These are phyloP conservation scores for Trypanosoma congolense DNA, from an alignment of 208 protist genomes.

Conservation along the genomic window DNA sequence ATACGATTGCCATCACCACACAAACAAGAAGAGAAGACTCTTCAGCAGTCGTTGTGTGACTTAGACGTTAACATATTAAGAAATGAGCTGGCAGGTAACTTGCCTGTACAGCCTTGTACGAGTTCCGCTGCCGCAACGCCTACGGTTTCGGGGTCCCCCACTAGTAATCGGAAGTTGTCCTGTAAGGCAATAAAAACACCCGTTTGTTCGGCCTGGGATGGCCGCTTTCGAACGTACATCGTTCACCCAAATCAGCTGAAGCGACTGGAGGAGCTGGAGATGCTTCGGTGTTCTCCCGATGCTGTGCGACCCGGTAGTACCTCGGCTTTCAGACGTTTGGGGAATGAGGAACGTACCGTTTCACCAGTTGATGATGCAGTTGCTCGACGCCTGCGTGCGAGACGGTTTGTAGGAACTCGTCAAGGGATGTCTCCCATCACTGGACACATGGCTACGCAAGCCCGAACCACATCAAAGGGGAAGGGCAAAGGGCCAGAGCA, in stretches of 20 bases:
- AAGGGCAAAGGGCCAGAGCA: not conserved
- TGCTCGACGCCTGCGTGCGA: not conserved
- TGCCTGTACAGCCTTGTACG: too few species aligned
- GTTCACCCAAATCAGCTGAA: constrained; percentile 22
- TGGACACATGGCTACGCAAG: not conserved
- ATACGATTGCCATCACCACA: constrained; percentile 7
- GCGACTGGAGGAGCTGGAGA: constrained; percentile 6
- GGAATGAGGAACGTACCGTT: not conserved
- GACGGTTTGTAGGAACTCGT: not conserved
- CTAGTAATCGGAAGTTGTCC: not conserved
- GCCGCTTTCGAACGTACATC: constrained; percentile 16
- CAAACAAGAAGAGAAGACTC: not conserved
- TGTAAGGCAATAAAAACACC: not conserved
- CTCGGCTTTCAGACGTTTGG: not conserved
- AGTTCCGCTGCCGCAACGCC: not conserved
- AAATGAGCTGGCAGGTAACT: not conserved
- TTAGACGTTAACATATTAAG: not conserved
- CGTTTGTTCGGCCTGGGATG: constrained; percentile 13
- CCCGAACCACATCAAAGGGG: not conserved
- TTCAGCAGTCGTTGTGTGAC: too few species aligned
- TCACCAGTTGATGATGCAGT: not conserved
- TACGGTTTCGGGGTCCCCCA: not conserved
- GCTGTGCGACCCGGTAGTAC: constrained; percentile 2
- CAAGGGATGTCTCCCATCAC: not conserved
- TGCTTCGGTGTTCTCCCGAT: not conserved